Evolutionary conservation across 768 basidiomycete species (phyloP).

Genomic region (Phanerodontia chrysosporium): DNA sequence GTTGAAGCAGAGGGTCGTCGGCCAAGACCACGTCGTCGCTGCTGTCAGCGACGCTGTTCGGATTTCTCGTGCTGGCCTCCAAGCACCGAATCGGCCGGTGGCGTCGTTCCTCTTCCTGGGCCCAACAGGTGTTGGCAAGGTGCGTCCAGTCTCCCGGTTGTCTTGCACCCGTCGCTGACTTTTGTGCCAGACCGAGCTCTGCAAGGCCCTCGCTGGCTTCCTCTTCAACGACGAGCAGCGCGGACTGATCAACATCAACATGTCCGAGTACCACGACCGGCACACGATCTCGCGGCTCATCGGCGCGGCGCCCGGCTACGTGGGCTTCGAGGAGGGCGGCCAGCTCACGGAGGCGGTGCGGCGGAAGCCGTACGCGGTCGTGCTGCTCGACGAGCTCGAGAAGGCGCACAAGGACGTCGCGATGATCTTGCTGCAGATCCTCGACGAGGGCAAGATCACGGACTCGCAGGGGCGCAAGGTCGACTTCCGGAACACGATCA

Average conservation of each 20-base stretch:
- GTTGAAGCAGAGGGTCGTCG: constrained; percentile 72
- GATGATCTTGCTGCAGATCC: constrained; percentile 85
- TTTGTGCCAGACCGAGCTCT: constrained; percentile 69
- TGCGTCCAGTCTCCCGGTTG: constrained; percentile 31
- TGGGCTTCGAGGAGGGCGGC: constrained; percentile 67
- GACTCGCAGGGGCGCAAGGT: constrained; percentile 91
- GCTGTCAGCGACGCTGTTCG: constrained; percentile 89
- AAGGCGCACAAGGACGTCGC: constrained; percentile 91
- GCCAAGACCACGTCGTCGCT: constrained; percentile 84
- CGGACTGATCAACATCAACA: constrained; percentile 90
- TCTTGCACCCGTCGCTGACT: constrained; percentile 6
- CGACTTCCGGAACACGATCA: constrained; percentile 91
- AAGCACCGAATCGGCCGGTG: constrained; percentile 84
- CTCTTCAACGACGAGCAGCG: constrained; percentile 86
- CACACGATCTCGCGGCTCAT: constrained; percentile 89
- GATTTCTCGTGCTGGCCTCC: constrained; percentile 87
- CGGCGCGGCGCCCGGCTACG: constrained; percentile 90
- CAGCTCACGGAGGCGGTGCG: constrained; percentile 40
- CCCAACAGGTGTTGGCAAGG: constrained; percentile 82
- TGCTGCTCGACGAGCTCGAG: constrained; percentile 64
- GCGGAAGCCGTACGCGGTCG: constrained; percentile 69
- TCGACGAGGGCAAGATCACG: constrained; percentile 86
- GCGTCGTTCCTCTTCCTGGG: constrained; percentile 92
- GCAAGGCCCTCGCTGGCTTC: constrained; percentile 85
- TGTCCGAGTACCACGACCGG: constrained; percentile 95